Percentiles rank a stretch among this genome's conserved stretches.
Evolutionary conservation across 768 basidiomycete species (phyloP).

Genomic region (Rhodotorula paludigena): DNA sequence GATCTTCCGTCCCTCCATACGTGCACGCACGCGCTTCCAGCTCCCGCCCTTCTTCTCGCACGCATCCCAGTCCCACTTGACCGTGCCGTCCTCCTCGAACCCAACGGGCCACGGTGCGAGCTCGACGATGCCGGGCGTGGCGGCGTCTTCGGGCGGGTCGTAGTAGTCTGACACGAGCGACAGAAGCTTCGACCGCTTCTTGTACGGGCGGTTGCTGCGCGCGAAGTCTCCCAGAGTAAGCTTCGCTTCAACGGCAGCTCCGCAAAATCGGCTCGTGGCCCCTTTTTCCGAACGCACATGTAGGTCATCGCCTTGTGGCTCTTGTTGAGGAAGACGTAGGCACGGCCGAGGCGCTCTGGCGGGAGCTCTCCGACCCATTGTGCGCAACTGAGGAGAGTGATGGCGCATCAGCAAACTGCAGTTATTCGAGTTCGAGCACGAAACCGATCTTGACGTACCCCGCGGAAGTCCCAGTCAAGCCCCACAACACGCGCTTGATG

Average conservation of each 20-base stretch:
- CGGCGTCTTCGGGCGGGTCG: slow-evolving; percentile 56
- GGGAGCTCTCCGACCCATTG: slow-evolving; percentile 63
- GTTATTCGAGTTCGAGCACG: not conserved
- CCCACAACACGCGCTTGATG: slow-evolving; percentile 59
- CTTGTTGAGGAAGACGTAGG: slow-evolving; percentile 62
- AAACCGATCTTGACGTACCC: not conserved
- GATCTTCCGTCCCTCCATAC: slow-evolving; percentile 51
- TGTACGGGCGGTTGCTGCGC: slow-evolving; percentile 58
- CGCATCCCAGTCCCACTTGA: slow-evolving; percentile 51
- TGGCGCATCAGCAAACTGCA: slow-evolving; percentile 49
- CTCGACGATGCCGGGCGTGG: slow-evolving; percentile 49
- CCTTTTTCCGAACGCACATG: too few relatives aligned
- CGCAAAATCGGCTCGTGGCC: too few relatives aligned
- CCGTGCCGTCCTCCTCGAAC: slow-evolving; percentile 52
- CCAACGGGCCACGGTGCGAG: slow-evolving; percentile 58
- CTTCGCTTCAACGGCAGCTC: too few relatives aligned
- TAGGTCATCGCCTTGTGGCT: slow-evolving; percentile 60
- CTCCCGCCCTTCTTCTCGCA: slow-evolving; percentile 51
- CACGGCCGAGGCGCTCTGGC: slow-evolving; percentile 56
- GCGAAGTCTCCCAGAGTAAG: too few relatives aligned
- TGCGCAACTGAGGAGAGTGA: slow-evolving; percentile 48
- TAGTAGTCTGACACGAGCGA: slow-evolving; percentile 57
- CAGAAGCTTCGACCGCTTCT: slow-evolving; percentile 51
- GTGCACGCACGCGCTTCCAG: slow-evolving; percentile 34
- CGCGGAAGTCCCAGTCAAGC: slow-evolving; percentile 54